Evolutionary conservation across 805 yeast genomes (phyloP).

Genomic region (Saccharomycopsis microspora): DNA sequence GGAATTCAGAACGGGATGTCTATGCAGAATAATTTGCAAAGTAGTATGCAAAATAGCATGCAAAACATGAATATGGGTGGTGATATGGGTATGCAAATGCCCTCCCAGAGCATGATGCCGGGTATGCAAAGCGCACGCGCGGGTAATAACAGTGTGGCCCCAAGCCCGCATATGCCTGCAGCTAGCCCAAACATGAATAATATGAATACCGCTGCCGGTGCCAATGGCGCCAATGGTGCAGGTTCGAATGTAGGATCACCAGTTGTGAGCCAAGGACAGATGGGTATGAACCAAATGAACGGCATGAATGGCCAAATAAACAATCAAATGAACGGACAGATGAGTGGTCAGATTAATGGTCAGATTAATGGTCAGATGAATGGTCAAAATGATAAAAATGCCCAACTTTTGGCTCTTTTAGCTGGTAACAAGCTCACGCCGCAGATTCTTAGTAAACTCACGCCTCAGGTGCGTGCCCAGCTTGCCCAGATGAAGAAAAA

Average conservation of each 20-base stretch:
- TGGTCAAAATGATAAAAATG: too few relatives aligned
- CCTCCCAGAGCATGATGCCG: neutral
- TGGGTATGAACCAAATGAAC: too few relatives aligned
- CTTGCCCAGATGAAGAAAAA: conserved; percentile 2
- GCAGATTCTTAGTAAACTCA: conserved; percentile 1
- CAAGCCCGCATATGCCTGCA: neutral
- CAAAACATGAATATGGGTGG: neutral
- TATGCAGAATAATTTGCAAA: neutral
- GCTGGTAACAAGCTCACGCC: neutral
- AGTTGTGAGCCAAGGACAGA: too few relatives aligned
- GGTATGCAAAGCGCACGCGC: neutral
- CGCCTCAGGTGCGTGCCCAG: conserved; percentile 10
- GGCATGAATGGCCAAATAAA: too few relatives aligned
- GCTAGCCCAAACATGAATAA: neutral
- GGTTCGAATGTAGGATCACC: neutral
- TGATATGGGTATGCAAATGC: neutral
- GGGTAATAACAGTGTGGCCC: neutral
- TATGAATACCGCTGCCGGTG: neutral
- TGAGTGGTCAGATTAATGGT: too few relatives aligned
- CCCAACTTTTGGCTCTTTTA: too few relatives aligned
- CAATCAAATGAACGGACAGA: too few relatives aligned
- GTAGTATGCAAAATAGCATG: neutral
- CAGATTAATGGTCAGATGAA: too few relatives aligned
- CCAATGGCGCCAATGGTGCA: neutral
- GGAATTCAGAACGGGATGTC: neutral